phyloP scores from a whole-genome alignment of 495 filamentous ascomycete species.

The Xylaria grammica region DNA sequence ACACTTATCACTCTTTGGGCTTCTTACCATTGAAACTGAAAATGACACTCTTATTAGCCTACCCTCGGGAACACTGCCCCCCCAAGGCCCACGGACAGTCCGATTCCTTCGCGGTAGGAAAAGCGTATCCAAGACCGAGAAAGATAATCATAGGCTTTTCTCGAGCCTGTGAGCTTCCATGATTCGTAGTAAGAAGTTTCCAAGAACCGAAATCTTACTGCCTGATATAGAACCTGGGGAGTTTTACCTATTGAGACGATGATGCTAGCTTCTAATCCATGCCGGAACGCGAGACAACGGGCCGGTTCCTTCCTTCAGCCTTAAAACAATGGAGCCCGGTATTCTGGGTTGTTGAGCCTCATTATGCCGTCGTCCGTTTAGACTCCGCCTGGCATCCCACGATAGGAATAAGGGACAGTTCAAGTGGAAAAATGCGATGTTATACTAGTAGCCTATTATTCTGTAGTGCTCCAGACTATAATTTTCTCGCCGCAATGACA shows the following conservation, averaged over 20 bases:
- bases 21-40: neutral
- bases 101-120: neutral
- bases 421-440: neutral
- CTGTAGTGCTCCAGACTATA: neutral
- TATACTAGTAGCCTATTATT: neutral
- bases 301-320: conserved; percentile 15
- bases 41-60: conserved; percentile 12
- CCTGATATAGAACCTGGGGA: neutral
- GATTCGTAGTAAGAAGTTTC: neutral
- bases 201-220: neutral
- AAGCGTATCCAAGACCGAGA: neutral
- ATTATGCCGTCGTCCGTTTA: neutral
- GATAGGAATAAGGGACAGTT: too few relatives aligned
- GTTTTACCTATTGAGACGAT: neutral
- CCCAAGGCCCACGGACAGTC: neutral
- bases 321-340: neutral
- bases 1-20: neutral
- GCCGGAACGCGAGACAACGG: too few relatives aligned
- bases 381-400: neutral
- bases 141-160: too few relatives aligned
- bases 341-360: neutral
- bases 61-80: neutral
- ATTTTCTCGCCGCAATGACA: neutral
- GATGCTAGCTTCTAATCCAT: too few relatives aligned
- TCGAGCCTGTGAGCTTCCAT: neutral